phyloP scores from a whole-genome alignment of 345 rosid species.

The Moricandia arvensis region DNA sequence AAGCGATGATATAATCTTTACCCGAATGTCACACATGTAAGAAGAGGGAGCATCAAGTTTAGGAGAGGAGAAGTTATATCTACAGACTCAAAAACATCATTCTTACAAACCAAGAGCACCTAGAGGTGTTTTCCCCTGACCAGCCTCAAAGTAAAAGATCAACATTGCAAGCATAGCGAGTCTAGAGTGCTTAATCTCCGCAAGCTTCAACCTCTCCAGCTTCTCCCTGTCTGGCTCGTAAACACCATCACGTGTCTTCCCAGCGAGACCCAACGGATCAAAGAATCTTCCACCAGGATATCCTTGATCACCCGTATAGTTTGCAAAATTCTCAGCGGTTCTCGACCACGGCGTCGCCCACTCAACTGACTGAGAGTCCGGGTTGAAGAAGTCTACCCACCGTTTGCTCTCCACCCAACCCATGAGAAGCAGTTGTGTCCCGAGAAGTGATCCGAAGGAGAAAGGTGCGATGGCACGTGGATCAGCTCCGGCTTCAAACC shows the following conservation, averaged over 20 bases:
- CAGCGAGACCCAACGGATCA: slow-evolving; percentile 78
- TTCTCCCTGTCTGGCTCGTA: slow-evolving; percentile 74
- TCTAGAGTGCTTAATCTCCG: slow-evolving; percentile 97
- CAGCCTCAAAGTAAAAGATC: slow-evolving; percentile 93
- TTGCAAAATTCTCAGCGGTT: slow-evolving; percentile 82
- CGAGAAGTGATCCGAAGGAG: slow-evolving; percentile 83
- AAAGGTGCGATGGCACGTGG: slow-evolving; percentile 85
- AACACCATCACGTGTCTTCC: slow-evolving; percentile 59
- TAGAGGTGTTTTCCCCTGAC: slow-evolving; percentile 96
- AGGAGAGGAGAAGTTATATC: slow-evolving; percentile 26
- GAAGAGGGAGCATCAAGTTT: slow-evolving; percentile 25
- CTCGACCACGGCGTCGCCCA: slow-evolving; percentile 99
- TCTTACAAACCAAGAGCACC: slow-evolving; percentile 88
- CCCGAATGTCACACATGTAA: slow-evolving; percentile 25
- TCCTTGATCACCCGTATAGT: slow-evolving; percentile 88
- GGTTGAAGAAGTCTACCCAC: slow-evolving; percentile 99
- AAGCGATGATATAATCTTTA: slow-evolving; percentile 9
- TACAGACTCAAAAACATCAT: slow-evolving; percentile 34
- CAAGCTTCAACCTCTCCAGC: slow-evolving; percentile 86
- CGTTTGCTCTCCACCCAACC: slow-evolving; percentile 99
- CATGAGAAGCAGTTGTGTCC: slow-evolving; percentile 92
- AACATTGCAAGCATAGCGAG: slow-evolving; percentile 94
- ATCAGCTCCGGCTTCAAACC: slow-evolving; percentile 98
- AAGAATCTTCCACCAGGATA: slow-evolving; percentile 98
- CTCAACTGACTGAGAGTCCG: slow-evolving; percentile 85